Percentiles rank a stretch among this genome's conserved stretches.
Evolutionary conservation across 1,139 yeast species (phyloP).

Genomic region (Yamadazyma siamensis): DNA sequence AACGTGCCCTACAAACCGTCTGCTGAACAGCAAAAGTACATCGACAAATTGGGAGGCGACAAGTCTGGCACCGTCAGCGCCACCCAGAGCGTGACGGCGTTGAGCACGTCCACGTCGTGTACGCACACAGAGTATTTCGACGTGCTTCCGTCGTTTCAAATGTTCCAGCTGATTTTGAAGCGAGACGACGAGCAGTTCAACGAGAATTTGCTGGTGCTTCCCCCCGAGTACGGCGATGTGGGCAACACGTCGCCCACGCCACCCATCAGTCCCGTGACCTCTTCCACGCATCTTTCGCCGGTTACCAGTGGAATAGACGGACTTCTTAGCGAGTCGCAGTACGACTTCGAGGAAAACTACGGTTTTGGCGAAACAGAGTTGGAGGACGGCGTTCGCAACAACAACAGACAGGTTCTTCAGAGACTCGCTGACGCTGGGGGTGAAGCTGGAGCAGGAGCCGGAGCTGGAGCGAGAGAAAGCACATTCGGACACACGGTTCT

Average conservation of each 20-base stretch:
- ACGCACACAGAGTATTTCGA: conserved; percentile 49
- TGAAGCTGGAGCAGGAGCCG: too few relatives aligned
- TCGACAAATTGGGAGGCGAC: conserved; percentile 25
- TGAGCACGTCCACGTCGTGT: conserved; percentile 24
- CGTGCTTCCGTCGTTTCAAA: conserved; percentile 60
- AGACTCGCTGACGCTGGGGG: conserved; percentile 7
- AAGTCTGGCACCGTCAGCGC: too few relatives aligned
- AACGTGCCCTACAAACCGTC: conserved; percentile 35
- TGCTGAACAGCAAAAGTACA: conserved; percentile 33
- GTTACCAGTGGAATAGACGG: conserved; percentile 11
- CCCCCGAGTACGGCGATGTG: conserved; percentile 42
- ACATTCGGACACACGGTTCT: conserved; percentile 42
- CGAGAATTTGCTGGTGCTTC: conserved; percentile 33
- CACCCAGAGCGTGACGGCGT: conserved; percentile 16
- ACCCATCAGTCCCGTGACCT: conserved; percentile 16
- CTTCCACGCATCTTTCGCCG: conserved; percentile 5
- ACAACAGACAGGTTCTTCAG: conserved; percentile 5
- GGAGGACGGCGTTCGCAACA: conserved; percentile 11
- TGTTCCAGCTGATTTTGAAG: conserved; percentile 55
- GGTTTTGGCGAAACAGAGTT: conserved; percentile 21
- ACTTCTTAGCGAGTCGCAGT: conserved; percentile 10
- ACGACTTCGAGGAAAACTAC: conserved; percentile 19
- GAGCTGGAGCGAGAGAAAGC: too few relatives aligned
- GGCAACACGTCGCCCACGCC: conserved; percentile 28
- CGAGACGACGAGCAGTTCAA: conserved; percentile 43